Evolutionary conservation across 148 eudicot species (phyloP).

Genomic region (Rhododendron griersonianum): DNA sequence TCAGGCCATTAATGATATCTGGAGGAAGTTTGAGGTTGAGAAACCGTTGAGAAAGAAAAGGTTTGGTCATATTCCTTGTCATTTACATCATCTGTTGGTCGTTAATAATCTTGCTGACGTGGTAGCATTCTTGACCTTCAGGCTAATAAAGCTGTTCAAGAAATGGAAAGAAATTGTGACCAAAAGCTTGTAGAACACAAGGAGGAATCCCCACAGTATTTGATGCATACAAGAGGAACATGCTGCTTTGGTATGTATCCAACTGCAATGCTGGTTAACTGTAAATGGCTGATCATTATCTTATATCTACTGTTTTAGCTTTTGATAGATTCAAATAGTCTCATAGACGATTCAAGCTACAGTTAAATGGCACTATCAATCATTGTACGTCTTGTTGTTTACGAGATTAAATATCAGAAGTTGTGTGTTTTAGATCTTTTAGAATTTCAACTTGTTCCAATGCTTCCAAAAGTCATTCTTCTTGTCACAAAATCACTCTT

Average conservation of each 20-base stretch:
- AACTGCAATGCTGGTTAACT: not conserved
- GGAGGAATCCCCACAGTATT: too few species aligned
- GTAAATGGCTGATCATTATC: not conserved
- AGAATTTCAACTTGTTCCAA: not conserved
- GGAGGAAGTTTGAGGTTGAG: too few species aligned
- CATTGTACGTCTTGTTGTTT: not conserved
- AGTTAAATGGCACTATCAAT: not conserved
- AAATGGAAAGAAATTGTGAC: too few species aligned
- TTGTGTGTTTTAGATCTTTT: not conserved
- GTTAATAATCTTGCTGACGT: too few species aligned
- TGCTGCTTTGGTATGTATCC: conserved; percentile 51
- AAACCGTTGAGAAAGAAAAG: too few species aligned
- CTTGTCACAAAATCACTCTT: not conserved
- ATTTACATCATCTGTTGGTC: too few species aligned
- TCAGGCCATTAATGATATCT: too few species aligned
- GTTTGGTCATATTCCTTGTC: too few species aligned
- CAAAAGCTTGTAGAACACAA: too few species aligned
- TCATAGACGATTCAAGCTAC: not conserved
- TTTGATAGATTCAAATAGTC: not conserved
- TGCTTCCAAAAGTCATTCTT: not conserved
- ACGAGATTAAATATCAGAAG: not conserved
- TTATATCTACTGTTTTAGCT: not conserved
- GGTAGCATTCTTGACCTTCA: too few species aligned
- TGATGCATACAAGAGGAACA: conserved; percentile 63
- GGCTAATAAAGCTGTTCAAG: too few species aligned